A percentile compares a stretch with the other conserved stretches of the same genome.
Evolutionary conservation across 2,329 filamentous ascomycete genomes (phyloP).

Genomic region (Colletotrichum acutatum): DNA sequence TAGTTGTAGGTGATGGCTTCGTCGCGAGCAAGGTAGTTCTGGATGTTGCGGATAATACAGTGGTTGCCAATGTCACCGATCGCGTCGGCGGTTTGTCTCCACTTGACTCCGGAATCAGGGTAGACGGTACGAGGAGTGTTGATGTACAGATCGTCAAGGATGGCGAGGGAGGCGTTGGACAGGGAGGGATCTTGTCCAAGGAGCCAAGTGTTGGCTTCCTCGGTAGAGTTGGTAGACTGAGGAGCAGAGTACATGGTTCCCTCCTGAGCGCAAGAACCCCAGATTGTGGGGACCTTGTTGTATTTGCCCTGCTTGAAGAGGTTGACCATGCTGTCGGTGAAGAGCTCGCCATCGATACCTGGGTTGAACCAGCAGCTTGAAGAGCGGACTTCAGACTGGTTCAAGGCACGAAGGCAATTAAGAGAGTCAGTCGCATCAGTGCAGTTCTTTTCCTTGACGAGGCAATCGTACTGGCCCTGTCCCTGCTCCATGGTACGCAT

Average conservation of each 20-base stretch:
- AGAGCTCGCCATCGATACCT: slow-evolving; percentile 63
- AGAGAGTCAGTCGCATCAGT: slow-evolving; percentile 36
- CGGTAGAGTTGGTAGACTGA: slow-evolving; percentile 44
- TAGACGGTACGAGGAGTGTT: slow-evolving; percentile 47
- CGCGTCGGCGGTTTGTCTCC: slow-evolving; percentile 49
- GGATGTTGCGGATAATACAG: slow-evolving; percentile 48
- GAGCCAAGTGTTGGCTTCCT: slow-evolving; percentile 46
- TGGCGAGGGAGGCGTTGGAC: slow-evolving; percentile 43
- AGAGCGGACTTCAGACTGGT: slow-evolving; percentile 38
- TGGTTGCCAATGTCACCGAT: slow-evolving; percentile 50
- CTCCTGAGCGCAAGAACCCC: slow-evolving; percentile 51
- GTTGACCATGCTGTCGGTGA: slow-evolving; percentile 61
- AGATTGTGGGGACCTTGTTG: slow-evolving; percentile 64
- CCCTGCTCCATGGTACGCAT: slow-evolving; percentile 47
- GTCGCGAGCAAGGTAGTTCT: slow-evolving; percentile 42
- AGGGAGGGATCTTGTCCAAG: slow-evolving; percentile 48
- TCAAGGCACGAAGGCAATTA: slow-evolving; percentile 36
- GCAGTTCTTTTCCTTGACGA: slow-evolving; percentile 47
- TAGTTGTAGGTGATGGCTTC: slow-evolving; percentile 70
- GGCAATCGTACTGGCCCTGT: slow-evolving; percentile 63
- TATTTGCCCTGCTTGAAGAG: slow-evolving; percentile 60
- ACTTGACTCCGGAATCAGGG: slow-evolving; percentile 46
- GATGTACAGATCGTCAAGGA: slow-evolving; percentile 49
- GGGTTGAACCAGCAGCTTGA: slow-evolving; percentile 44
- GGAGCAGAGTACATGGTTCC: slow-evolving; percentile 49